Percentiles rank a stretch among this genome's conserved stretches.
Conservation (phyloP, 192 early-diverging fungal genomes). For the Borealophlyctis nickersoniae region DNA sequence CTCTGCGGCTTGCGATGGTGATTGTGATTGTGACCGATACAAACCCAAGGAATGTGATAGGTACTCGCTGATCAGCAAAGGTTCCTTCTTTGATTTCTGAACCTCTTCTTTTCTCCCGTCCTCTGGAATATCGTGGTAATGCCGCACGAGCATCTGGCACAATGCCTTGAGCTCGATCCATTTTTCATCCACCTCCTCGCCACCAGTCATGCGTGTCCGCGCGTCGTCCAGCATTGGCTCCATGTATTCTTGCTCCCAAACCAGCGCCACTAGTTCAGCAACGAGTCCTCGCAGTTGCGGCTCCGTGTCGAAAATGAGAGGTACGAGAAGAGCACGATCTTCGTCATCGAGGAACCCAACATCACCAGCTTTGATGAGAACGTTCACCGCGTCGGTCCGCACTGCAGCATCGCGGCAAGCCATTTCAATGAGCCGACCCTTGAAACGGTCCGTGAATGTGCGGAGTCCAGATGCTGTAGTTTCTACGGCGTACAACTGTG, state of each 20-base stretch:
- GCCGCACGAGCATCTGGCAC: conserved; percentile 19
- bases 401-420: conserved; percentile 65
- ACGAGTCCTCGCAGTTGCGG: conserved; percentile 62
- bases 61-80: too few species aligned
- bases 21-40: conserved; percentile 11
- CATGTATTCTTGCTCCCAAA: conserved; percentile 46
- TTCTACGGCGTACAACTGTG: conserved; percentile 50
- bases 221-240: conserved; percentile 17
- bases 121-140: neutral
- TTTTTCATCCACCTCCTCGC: conserved; percentile 1
- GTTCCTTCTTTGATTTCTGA: too few species aligned
- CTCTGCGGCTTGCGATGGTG: conserved; percentile 18
- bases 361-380: conserved; percentile 41
- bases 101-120: neutral
- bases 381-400: conserved; percentile 43
- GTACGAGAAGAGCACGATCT: conserved; percentile 57
- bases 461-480: conserved; percentile 55
- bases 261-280: conserved; percentile 59
- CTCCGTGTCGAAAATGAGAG: conserved; percentile 71
- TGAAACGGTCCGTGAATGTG: conserved; percentile 66
- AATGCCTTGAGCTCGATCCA: conserved; percentile 34
- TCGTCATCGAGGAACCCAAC: conserved; percentile 62
- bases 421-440: conserved; percentile 73
- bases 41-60: neutral
- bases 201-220: neutral